A percentile compares a stretch with the other conserved stretches of the same genome.
Conservation (phyloP, 2,329 filamentous ascomycete species). For the Fusarium hostae region DNA sequence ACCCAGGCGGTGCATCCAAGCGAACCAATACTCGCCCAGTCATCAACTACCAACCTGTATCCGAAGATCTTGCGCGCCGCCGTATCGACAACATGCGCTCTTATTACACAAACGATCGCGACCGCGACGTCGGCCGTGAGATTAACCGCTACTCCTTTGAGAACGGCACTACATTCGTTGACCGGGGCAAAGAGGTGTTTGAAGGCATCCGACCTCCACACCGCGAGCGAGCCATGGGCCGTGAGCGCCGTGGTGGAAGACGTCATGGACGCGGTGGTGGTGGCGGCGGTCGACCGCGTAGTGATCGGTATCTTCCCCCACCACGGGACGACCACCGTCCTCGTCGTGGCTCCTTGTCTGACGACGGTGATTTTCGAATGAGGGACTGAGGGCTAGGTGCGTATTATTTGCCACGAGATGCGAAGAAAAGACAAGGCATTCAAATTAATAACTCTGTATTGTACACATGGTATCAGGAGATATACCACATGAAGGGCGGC, state of each 20-base stretch:
- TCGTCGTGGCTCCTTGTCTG: constrained; percentile 18
- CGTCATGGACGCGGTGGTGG: constrained; percentile 47
- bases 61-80: constrained; percentile 69
- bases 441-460: not conserved
- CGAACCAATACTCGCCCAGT: constrained; percentile 56
- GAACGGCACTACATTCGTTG: constrained; percentile 72
- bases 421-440: not conserved
- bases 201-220: constrained; percentile 71
- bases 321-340: constrained; percentile 24
- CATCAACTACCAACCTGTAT: constrained; percentile 66
- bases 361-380: constrained; percentile 24
- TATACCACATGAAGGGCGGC: not conserved
- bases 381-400: constrained; percentile 4
- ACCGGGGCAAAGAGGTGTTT: constrained; percentile 77
- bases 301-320: constrained; percentile 50
- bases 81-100: constrained; percentile 69
- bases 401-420: not conserved
- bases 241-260: constrained; percentile 52
- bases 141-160: constrained; percentile 81
- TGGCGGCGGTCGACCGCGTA: constrained; percentile 44
- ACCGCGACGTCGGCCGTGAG: constrained; percentile 57
- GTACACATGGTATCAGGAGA: not conserved
- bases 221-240: constrained; percentile 54
- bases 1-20: constrained; percentile 39
- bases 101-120: constrained; percentile 57